Conservation (phyloP, 495 filamentous ascomycete species). For the Apodospora peruviana region DNA sequence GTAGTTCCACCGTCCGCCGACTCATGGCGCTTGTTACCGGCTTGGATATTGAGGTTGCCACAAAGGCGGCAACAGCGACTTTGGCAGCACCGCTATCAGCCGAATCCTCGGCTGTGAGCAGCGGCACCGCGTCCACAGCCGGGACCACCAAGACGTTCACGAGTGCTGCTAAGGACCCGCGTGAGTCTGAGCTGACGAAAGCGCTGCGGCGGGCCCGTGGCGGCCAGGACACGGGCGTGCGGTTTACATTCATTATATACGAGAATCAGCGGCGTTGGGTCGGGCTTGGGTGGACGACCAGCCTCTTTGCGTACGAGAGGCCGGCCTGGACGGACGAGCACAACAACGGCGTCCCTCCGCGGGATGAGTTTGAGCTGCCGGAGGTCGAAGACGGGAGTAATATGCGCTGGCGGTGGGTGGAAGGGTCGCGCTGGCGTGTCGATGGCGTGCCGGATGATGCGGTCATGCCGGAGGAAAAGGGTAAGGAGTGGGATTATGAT, state of each 20-base stretch:
- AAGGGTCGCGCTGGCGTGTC: conserved; percentile 77
- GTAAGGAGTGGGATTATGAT: conserved; percentile 45
- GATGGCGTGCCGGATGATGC: conserved; percentile 64
- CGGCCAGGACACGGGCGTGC: conserved; percentile 62
- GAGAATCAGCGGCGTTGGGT: conserved; percentile 97
- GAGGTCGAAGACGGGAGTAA: conserved; percentile 71
- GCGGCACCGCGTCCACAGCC: conserved; percentile 7
- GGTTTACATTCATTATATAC: conserved; percentile 92
- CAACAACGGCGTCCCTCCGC: conserved; percentile 69
- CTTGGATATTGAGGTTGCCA: conserved; percentile 55
- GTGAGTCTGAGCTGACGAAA: conserved; percentile 33
- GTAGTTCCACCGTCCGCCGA: conserved; percentile 67
- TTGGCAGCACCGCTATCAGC: conserved; percentile 13
- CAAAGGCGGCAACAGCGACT: conserved; percentile 15
- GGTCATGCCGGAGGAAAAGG: conserved; percentile 36
- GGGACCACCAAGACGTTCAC: conserved; percentile 8
- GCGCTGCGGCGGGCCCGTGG: conserved; percentile 27
- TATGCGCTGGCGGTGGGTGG: conserved; percentile 85
- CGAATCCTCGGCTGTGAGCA: conserved; percentile 12
- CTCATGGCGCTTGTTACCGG: conserved; percentile 68
- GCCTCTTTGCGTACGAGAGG: conserved; percentile 81
- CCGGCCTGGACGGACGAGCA: conserved; percentile 95
- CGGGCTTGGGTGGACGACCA: conserved; percentile 90
- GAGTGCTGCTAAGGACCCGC: conserved; percentile 1
- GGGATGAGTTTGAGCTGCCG: conserved; percentile 79